Conservation (phyloP, 495 filamentous ascomycete species). For the Letharia lupina region DNA sequence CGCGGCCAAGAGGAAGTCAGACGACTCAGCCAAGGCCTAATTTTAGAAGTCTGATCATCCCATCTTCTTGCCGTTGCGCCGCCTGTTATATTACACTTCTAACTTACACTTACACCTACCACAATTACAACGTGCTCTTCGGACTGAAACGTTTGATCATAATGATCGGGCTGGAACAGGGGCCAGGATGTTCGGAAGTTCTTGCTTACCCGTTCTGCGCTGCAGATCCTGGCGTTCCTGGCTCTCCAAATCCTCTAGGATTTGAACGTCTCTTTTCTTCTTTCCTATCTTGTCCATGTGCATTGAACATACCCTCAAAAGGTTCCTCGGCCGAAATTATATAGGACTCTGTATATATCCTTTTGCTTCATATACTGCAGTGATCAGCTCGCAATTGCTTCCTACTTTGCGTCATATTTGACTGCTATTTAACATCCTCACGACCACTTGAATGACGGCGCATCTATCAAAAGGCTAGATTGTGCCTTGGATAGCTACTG, state of each 20-base stretch:
- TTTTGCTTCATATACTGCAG: background rate
- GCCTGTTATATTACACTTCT: background rate
- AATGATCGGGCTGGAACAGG: background rate
- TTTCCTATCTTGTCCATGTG: background rate
- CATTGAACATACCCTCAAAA: background rate
- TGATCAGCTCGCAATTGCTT: background rate
- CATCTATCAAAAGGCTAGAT: background rate
- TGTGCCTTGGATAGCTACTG: background rate
- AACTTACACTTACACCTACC: too few species aligned
- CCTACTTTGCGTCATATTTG: background rate
- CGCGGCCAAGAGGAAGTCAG: background rate
- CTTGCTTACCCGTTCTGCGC: background rate
- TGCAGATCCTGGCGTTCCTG: background rate
- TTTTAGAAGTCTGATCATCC: background rate
- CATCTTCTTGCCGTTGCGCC: too few species aligned
- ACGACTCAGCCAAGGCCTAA: background rate
- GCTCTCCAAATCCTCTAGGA: background rate
- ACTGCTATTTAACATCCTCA: background rate
- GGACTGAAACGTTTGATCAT: too few species aligned
- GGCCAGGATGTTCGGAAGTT: background rate
- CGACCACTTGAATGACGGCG: background rate
- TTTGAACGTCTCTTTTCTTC: too few species aligned
- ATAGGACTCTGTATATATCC: background rate
- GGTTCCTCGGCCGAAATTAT: background rate
- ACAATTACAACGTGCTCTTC: too few species aligned